These are phyloP conservation scores for Phytophthora foliorum DNA, from an alignment of 352 stramenopile species.

Conservation along the genomic window DNA sequence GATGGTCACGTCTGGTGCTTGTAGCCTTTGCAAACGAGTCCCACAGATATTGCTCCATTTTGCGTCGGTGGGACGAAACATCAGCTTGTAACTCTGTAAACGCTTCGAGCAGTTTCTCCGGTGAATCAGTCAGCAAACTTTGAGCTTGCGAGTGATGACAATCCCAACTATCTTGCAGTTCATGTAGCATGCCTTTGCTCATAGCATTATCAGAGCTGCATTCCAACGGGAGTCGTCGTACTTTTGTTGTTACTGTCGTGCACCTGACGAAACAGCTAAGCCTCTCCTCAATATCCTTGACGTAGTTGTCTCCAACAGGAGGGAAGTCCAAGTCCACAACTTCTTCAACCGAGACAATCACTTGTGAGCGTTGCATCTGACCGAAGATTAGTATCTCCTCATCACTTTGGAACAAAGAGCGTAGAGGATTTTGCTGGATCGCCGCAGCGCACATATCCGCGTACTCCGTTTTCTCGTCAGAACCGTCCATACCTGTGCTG, in stretches of 20 bases:
- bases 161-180: constrained; percentile 54
- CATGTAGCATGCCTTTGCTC: constrained; percentile 45
- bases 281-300: constrained; percentile 21
- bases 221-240: constrained; percentile 34
- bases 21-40: constrained; percentile 7
- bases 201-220: constrained; percentile 34
- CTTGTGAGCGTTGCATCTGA: constrained; percentile 7
- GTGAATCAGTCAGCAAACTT: constrained; percentile 5
- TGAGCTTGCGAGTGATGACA: constrained; percentile 40
- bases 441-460: constrained; percentile 21
- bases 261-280: constrained; percentile 25
- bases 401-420: constrained; percentile 19
- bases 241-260: neutral
- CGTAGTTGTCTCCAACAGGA: constrained; percentile 27
- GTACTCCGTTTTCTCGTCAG: constrained; percentile 31
- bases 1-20: constrained; percentile 10
- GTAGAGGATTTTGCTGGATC: constrained; percentile 32
- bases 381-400: constrained; percentile 32
- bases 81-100: constrained; percentile 27
- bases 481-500: constrained; percentile 6
- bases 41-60: constrained; percentile 36
- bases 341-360: neutral
- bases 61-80: constrained; percentile 20
- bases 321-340: constrained; percentile 8
- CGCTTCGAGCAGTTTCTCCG: constrained; percentile 1